Conservation (phyloP, 2,329 filamentous ascomycete species). For the Huntiella savannae region DNA sequence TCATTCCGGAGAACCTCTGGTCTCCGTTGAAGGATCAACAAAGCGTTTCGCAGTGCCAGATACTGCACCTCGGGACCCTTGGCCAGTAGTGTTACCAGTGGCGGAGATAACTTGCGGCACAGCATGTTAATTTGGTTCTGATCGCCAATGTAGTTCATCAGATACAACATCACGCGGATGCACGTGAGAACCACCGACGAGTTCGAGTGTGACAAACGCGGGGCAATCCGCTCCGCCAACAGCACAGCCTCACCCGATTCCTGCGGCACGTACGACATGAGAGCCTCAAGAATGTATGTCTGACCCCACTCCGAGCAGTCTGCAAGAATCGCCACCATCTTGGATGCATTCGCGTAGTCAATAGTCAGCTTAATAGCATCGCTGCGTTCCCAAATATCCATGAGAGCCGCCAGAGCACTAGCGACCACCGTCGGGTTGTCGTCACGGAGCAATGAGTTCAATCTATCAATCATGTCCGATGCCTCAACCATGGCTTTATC, state of each 20-base stretch:
- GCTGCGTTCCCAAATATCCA: conserved; percentile 97
- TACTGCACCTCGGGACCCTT: conserved; percentile 99
- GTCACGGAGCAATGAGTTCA: conserved; percentile 79
- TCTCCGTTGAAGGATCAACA: conserved; percentile 79
- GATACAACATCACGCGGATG: conserved; percentile 86
- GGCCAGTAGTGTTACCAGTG: conserved; percentile 79
- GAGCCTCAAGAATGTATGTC: conserved; percentile 90
- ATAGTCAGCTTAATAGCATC: conserved; percentile 96
- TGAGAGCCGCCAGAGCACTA: conserved; percentile 72
- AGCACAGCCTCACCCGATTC: conserved; percentile 74
- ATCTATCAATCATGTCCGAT: conserved; percentile 76
- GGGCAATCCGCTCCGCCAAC: conserved; percentile 80
- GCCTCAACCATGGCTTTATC: conserved; percentile 75
- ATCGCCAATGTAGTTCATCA: conserved; percentile 97
- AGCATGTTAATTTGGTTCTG: conserved; percentile 72
- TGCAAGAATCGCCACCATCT: conserved; percentile 88
- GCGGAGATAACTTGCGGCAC: conserved; percentile 84
- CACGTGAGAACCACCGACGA: conserved; percentile 91
- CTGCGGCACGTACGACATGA: conserved; percentile 95
- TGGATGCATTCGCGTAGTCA: conserved; percentile 91
- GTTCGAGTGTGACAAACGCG: conserved; percentile 92
- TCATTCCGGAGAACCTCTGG: conserved; percentile 91
- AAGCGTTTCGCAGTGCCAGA: conserved; percentile 76
- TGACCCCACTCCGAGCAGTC: conserved; percentile 99
- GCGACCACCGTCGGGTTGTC: conserved; percentile 96